Percentiles rank a stretch among this genome's conserved stretches.
Conservation (phyloP, 2,329 filamentous ascomycete species). For the Cordyceps fumosorosea region DNA sequence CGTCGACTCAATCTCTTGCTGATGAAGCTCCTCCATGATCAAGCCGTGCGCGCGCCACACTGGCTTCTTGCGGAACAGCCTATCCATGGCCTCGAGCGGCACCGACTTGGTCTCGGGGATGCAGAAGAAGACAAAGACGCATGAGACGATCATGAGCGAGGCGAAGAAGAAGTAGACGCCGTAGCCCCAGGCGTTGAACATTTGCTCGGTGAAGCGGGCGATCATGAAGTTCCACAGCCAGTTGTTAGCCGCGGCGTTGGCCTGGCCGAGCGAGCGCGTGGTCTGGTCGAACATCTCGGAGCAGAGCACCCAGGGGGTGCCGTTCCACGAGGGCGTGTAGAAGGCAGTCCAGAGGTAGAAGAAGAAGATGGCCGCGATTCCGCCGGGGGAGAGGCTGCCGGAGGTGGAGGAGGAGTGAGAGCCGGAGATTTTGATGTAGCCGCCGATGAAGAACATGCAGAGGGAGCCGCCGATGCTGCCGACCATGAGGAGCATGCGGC, state of each 20-base stretch:
- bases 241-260: conserved; percentile 63
- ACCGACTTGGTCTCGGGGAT: conserved; percentile 61
- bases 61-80: conserved; percentile 48
- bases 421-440: conserved; percentile 37
- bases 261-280: conserved; percentile 57
- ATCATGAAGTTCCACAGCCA: conserved; percentile 70
- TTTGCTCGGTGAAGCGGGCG: conserved; percentile 59
- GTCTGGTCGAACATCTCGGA: conserved; percentile 69
- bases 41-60: conserved; percentile 35
- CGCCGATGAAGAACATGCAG: conserved; percentile 56
- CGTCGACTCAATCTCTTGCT: background rate
- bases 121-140: conserved; percentile 55
- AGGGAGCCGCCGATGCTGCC: conserved; percentile 56
- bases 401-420: conserved; percentile 33
- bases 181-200: conserved; percentile 53
- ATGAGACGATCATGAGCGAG: conserved; percentile 50
- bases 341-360: conserved; percentile 56
- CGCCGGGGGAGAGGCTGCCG: conserved; percentile 34
- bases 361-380: conserved; percentile 61
- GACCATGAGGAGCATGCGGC: conserved; percentile 55
- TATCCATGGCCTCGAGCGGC: conserved; percentile 59
- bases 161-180: conserved; percentile 67
- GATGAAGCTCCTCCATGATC: conserved; percentile 37
- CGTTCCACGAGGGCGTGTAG: conserved; percentile 68
- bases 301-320: conserved; percentile 70